These are phyloP conservation scores for Tanozyma kutaoensis DNA, from an alignment of 805 yeast species.

Conservation along the genomic window DNA sequence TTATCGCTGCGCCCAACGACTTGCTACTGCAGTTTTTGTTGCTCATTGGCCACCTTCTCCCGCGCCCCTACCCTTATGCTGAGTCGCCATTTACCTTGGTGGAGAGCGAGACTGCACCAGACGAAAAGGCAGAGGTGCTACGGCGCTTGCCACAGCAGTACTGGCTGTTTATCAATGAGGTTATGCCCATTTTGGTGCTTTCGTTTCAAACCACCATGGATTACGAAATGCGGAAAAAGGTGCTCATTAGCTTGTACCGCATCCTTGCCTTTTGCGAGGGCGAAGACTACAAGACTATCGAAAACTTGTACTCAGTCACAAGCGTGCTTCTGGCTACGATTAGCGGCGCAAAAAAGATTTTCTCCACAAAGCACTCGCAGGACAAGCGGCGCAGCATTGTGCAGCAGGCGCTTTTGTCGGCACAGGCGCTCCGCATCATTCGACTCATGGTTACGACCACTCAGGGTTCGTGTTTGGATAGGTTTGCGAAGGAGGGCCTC, in stretches of 20 bases:
- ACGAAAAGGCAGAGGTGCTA: too few relatives aligned
- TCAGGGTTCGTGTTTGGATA: constrained; percentile 1
- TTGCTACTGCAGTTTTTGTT: constrained; percentile 39
- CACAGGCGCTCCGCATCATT: too few relatives aligned
- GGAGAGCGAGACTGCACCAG: too few relatives aligned
- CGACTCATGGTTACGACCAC: neutral
- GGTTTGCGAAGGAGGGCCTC: constrained; percentile 65
- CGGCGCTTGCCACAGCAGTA: too few relatives aligned
- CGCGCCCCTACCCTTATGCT: constrained; percentile 22
- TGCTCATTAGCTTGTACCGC: neutral
- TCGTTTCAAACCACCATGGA: constrained; percentile 67
- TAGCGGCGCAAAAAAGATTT: constrained; percentile 32
- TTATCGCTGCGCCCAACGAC: constrained; percentile 67
- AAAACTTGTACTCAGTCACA: constrained; percentile 21
- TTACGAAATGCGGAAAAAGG: constrained; percentile 16
- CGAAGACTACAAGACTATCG: constrained; percentile 16
- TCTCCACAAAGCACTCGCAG: constrained; percentile 6
- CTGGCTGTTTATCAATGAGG: constrained; percentile 33
- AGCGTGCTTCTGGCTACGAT: constrained; percentile 46
- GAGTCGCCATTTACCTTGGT: constrained; percentile 17
- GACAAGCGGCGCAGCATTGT: too few relatives aligned
- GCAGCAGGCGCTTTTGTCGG: too few relatives aligned
- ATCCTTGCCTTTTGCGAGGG: constrained; percentile 4
- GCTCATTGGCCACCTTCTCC: constrained; percentile 45
- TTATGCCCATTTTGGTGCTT: constrained; percentile 42